Conservation (phyloP, 352 stramenopile genomes). For the Phytophthora fragariae region DNA sequence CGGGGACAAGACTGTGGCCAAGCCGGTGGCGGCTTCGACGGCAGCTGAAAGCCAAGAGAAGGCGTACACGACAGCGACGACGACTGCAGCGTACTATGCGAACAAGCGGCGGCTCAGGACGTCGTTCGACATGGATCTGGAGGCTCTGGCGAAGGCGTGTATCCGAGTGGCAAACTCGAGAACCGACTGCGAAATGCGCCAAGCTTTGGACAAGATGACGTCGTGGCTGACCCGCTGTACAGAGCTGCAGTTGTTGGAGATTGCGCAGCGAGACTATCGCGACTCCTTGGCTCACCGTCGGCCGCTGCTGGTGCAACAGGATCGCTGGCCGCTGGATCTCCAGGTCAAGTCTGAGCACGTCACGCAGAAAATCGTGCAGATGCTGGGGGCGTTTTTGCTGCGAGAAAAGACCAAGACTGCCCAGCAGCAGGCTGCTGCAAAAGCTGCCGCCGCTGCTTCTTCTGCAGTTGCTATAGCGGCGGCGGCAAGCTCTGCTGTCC, state of each 20-base stretch:
- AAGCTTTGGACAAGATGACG: slow-evolving; percentile 62
- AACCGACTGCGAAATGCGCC: slow-evolving; percentile 63
- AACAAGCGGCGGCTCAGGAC: slow-evolving; percentile 57
- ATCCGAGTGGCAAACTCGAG: slow-evolving; percentile 54
- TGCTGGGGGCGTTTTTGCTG: slow-evolving; percentile 44
- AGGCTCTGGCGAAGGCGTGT: slow-evolving; percentile 62
- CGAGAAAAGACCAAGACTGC: slow-evolving; percentile 38
- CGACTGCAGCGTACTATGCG: slow-evolving; percentile 14
- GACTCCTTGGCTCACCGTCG: slow-evolving; percentile 49
- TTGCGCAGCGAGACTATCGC: slow-evolving; percentile 66
- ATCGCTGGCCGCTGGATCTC: slow-evolving; percentile 60
- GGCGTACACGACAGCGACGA: slow-evolving; percentile 2
- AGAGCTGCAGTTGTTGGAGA: slow-evolving; percentile 55
- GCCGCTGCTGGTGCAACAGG: slow-evolving; percentile 44
- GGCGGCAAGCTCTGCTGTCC: background rate
- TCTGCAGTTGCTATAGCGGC: slow-evolving; percentile 12
- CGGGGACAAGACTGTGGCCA: slow-evolving; percentile 4
- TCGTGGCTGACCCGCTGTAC: slow-evolving; percentile 65
- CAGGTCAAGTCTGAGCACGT: slow-evolving; percentile 69
- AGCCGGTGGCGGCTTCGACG: slow-evolving; percentile 10
- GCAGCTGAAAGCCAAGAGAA: slow-evolving; percentile 2
- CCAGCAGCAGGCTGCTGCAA: slow-evolving; percentile 22
- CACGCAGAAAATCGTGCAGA: slow-evolving; percentile 59
- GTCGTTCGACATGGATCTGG: slow-evolving; percentile 61
- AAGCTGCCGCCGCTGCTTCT: slow-evolving; percentile 3